A percentile compares a stretch with the other conserved stretches of the same genome.
Evolutionary conservation across 2,329 filamentous ascomycete genomes (phyloP).

Genomic region (Aspergillus thermomutatus): DNA sequence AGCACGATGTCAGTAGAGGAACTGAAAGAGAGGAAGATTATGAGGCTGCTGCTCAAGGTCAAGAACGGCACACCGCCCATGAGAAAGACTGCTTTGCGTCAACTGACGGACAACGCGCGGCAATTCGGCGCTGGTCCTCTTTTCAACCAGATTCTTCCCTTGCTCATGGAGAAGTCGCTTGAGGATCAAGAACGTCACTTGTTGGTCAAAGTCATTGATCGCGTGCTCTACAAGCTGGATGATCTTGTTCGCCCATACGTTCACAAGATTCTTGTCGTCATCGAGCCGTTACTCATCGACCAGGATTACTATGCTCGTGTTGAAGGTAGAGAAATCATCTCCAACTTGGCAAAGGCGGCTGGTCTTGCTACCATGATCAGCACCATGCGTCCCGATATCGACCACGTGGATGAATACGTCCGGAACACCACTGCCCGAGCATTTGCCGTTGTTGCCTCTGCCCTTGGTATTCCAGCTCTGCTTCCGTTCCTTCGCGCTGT

Average conservation of each 20-base stretch:
- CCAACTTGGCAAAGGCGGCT: constrained; percentile 93
- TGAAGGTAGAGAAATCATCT: constrained; percentile 97
- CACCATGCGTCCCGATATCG: constrained; percentile 97
- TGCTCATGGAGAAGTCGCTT: constrained; percentile 96
- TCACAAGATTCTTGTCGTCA: constrained; percentile 97
- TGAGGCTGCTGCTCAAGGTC: constrained; percentile 93
- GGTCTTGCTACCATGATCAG: constrained; percentile 98
- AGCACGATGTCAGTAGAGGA: constrained; percentile 90
- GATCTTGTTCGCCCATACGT: constrained; percentile 94
- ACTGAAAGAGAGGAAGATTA: constrained; percentile 96
- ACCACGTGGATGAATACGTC: constrained; percentile 97
- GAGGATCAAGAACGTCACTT: constrained; percentile 98
- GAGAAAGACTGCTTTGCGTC: constrained; percentile 95
- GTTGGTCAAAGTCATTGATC: constrained; percentile 97
- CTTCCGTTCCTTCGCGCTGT: constrained; percentile 94
- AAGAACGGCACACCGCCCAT: constrained; percentile 99
- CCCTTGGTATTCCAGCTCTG: constrained; percentile 89
- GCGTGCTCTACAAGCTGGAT: constrained; percentile 96
- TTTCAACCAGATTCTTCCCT: constrained; percentile 94
- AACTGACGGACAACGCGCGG: constrained; percentile 94
- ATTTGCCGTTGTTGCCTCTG: constrained; percentile 95
- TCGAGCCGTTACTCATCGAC: constrained; percentile 97
- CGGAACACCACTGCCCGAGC: constrained; percentile 95
- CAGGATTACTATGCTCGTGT: constrained; percentile 99
- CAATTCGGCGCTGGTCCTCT: constrained; percentile 91